phyloP scores from a whole-genome alignment of 768 basidiomycete species.

The Boletellus emodensis region DNA sequence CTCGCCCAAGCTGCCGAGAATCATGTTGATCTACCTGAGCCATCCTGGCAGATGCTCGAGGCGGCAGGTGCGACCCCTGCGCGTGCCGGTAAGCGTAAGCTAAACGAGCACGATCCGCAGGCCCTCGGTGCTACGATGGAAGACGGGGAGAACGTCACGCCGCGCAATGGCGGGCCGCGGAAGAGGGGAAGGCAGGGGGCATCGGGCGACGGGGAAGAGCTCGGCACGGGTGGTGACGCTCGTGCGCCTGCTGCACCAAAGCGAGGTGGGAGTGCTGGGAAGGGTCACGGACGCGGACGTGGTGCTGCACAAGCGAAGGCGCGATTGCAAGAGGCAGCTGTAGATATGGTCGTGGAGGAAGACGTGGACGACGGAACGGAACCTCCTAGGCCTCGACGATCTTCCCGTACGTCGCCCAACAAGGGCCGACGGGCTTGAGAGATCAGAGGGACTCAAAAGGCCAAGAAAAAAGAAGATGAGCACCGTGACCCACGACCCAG shows the following conservation, averaged over 20 bases:
- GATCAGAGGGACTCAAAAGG: not conserved
- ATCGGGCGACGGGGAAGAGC: constrained; percentile 16
- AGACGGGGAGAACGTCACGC: constrained; percentile 13
- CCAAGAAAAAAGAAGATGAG: not conserved
- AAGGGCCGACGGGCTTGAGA: constrained; percentile 24
- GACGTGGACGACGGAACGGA: constrained; percentile 23
- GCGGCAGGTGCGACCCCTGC: constrained; percentile 19
- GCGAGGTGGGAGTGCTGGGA: constrained; percentile 8
- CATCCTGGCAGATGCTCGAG: constrained; percentile 55
- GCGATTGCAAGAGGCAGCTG: constrained; percentile 24
- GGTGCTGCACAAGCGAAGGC: constrained; percentile 13
- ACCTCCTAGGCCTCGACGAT: constrained; percentile 31
- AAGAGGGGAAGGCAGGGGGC: constrained; percentile 23
- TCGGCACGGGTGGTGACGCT: constrained; percentile 9
- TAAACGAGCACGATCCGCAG: constrained; percentile 24
- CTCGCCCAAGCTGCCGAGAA: constrained; percentile 44
- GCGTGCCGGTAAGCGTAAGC: constrained; percentile 38
- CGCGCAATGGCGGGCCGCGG: constrained; percentile 9
- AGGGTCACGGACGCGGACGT: constrained; percentile 16
- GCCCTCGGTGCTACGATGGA: constrained; percentile 26
- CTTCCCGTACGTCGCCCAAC: constrained; percentile 32
- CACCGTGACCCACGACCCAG: not conserved
- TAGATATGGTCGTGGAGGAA: constrained; percentile 27
- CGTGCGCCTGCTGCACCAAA: constrained; percentile 6
- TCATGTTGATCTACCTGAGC: constrained; percentile 41